Conservation (phyloP, 2,329 filamentous ascomycete species). For the Ophiostoma perfectum region DNA sequence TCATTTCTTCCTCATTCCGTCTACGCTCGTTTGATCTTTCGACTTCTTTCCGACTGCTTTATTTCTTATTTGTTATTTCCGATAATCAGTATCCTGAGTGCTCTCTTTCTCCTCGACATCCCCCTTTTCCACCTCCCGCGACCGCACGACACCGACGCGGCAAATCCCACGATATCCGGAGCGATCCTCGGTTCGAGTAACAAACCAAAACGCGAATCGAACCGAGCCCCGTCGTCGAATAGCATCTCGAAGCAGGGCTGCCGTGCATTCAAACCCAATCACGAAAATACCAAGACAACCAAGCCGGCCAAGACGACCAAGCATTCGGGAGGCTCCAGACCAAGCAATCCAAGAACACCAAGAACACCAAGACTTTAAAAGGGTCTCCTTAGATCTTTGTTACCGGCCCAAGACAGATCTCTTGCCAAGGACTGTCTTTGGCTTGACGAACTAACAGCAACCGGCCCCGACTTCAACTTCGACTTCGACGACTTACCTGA, state of each 20-base stretch:
- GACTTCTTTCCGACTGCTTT: background rate
- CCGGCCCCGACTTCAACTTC: background rate
- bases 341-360: constrained; percentile 2
- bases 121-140: background rate
- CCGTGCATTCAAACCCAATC: background rate
- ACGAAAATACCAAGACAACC: background rate
- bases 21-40: constrained; percentile 10
- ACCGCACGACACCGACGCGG: background rate
- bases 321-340: background rate
- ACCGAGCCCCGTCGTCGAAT: background rate
- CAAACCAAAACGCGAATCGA: background rate
- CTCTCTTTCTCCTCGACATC: background rate
- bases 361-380: background rate
- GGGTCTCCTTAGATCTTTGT: background rate
- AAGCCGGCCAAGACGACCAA: constrained; percentile 13
- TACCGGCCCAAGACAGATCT: constrained; percentile 6
- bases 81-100: background rate
- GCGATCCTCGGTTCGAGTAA: background rate
- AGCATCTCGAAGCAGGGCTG: background rate
- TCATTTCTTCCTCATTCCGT: background rate
- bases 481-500: background rate
- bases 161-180: constrained; percentile 5
- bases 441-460: background rate
- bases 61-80: background rate
- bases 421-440: background rate